Evolutionary conservation across 208 protist species (phyloP).

Genomic region (Crithidia expoeki): DNA sequence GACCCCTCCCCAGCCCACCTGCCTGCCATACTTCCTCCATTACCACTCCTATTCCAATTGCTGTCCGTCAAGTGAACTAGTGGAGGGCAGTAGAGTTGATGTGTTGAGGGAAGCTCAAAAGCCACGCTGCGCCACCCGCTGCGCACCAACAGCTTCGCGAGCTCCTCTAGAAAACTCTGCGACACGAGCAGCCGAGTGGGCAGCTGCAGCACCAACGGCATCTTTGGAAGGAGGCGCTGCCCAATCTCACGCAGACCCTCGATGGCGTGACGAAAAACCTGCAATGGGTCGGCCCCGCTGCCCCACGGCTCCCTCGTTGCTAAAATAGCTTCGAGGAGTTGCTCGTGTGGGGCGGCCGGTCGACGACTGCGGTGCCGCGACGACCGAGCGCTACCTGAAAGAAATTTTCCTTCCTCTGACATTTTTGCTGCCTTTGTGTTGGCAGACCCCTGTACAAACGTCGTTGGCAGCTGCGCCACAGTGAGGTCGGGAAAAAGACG

Average conservation of each 20-base stretch:
- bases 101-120: slow-evolving; percentile 56
- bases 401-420: no score
- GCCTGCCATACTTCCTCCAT: neutral
- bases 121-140: slow-evolving; percentile 35
- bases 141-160: slow-evolving; percentile 28
- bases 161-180: slow-evolving; percentile 48
- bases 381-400: no score
- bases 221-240: slow-evolving; percentile 16
- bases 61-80: neutral
- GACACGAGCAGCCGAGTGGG: slow-evolving; percentile 66
- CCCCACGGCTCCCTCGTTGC: slow-evolving; percentile 43
- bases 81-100: slow-evolving; percentile 26
- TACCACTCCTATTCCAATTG: neutral
- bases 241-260: slow-evolving; percentile 26
- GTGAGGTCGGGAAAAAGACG: slow-evolving; percentile 59
- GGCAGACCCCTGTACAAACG: neutral
- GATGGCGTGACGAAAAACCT: slow-evolving; percentile 30
- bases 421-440: neutral
- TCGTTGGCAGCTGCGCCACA: slow-evolving; percentile 40
- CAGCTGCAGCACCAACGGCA: slow-evolving; percentile 49
- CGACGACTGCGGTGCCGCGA: neutral
- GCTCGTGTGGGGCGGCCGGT: slow-evolving; percentile 24
- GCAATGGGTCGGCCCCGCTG: slow-evolving; percentile 22
- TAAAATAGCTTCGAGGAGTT: slow-evolving; percentile 39
- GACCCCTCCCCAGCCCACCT: neutral